Evolutionary conservation across 2,329 filamentous ascomycete genomes (phyloP).

Genomic region (Raffaelea albimanens): DNA sequence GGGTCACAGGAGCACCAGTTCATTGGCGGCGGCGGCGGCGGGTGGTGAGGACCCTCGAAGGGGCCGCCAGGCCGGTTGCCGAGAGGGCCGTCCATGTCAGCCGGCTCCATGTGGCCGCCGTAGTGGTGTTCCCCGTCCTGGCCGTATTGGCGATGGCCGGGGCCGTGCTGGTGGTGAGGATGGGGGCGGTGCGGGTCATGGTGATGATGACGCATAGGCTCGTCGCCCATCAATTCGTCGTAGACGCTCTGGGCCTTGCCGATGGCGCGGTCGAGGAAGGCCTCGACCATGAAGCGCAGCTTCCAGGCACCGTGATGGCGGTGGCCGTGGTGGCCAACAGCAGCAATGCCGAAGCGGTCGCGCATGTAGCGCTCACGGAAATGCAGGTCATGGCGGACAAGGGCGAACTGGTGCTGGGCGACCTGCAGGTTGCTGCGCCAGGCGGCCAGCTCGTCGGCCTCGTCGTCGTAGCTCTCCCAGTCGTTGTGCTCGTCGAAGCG

Average conservation of each 20-base stretch:
- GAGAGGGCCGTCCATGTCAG: background rate
- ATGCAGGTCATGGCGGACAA: constrained; percentile 9
- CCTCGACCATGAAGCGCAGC: constrained; percentile 31
- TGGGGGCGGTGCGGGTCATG: background rate
- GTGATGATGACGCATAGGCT: constrained; percentile 9
- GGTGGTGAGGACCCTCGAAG: background rate
- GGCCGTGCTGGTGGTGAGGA: background rate
- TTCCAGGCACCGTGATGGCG: constrained; percentile 15
- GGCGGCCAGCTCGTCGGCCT: constrained; percentile 10
- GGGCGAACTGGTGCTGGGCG: constrained; percentile 4
- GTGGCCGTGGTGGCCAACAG: background rate
- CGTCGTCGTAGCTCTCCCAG: constrained; percentile 3
- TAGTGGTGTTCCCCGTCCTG: background rate
- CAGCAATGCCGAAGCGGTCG: constrained; percentile 7
- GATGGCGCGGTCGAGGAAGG: constrained; percentile 28
- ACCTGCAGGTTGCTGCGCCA: constrained; percentile 10
- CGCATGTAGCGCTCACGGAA: constrained; percentile 9
- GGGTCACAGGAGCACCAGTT: constrained; percentile 1
- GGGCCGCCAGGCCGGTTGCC: background rate
- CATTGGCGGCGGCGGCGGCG: background rate
- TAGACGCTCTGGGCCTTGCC: constrained; percentile 24
- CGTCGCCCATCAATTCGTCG: constrained; percentile 15
- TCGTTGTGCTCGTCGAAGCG: constrained; percentile 5
- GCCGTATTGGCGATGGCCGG: background rate
- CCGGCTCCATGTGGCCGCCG: constrained; percentile 4